These are phyloP conservation scores for Triticum dicoccoides DNA, from an alignment of 176 grass and related monocot genomes.

Conservation along the genomic window DNA sequence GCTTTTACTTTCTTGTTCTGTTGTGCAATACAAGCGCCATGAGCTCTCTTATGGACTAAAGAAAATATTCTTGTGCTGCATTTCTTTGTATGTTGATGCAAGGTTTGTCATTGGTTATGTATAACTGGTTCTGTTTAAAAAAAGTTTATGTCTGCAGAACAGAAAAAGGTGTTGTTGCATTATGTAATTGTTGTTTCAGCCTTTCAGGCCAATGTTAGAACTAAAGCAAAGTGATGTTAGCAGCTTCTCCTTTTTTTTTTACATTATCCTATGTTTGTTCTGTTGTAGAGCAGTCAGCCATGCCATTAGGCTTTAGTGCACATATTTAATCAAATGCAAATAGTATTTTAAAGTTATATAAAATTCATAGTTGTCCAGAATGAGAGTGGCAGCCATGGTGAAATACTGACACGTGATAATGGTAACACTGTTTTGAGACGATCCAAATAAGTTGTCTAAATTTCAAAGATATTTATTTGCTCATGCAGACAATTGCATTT, in stretches of 20 bases:
- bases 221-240: background rate
- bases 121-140: too few species aligned
- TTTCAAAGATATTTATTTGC: background rate
- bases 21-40: too few species aligned
- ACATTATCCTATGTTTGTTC: background rate
- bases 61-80: too few species aligned
- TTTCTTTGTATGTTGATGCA: too few species aligned
- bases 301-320: background rate
- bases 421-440: background rate
- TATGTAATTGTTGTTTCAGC: background rate
- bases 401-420: background rate
- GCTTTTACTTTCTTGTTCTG: background rate
- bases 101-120: too few species aligned
- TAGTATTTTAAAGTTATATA: background rate
- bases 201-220: background rate
- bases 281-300: background rate
- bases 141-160: too few species aligned
- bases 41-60: too few species aligned
- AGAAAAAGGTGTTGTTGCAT: too few species aligned
- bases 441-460: background rate
- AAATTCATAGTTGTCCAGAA: background rate
- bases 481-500: background rate
- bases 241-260: background rate
- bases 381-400: background rate
- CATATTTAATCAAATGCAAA: background rate